Evolutionary conservation across 1,284 basidiomycete genomes (phyloP).

Genomic region (Ceratobasidium sp.): DNA sequence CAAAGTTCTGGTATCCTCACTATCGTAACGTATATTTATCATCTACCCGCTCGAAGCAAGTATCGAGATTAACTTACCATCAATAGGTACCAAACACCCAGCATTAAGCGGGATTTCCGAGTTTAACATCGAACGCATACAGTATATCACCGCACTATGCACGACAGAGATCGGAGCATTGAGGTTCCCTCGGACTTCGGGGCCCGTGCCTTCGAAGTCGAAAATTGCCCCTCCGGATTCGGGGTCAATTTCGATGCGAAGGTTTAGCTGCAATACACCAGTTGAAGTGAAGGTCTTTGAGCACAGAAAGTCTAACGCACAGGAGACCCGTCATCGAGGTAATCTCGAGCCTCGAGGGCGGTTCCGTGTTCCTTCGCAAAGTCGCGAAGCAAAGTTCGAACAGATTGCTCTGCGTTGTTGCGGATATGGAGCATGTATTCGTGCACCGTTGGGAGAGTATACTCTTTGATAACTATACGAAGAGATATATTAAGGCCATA

Average conservation of each 20-base stretch:
- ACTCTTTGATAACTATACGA: constrained; percentile 81
- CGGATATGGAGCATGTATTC: constrained; percentile 94
- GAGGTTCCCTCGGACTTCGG: constrained; percentile 89
- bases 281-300: neutral
- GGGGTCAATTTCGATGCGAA: constrained; percentile 85
- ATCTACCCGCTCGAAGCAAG: neutral
- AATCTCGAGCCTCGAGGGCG: constrained; percentile 79
- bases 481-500: constrained; percentile 42
- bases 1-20: constrained; percentile 87
- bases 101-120: constrained; percentile 94
- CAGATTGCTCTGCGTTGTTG: constrained; percentile 89
- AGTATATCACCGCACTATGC: constrained; percentile 95
- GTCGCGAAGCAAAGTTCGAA: constrained; percentile 83
- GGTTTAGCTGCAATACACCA: constrained; percentile 69
- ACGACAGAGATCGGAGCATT: constrained; percentile 91
- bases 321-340: constrained; percentile 90
- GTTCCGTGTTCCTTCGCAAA: constrained; percentile 78
- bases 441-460: constrained; percentile 88
- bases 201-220: constrained; percentile 92
- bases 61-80: constrained; percentile 64
- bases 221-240: constrained; percentile 84
- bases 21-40: constrained; percentile 53
- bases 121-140: constrained; percentile 92
- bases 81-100: constrained; percentile 86
- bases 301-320: constrained; percentile 58